phyloP scores from a whole-genome alignment of 2,329 filamentous ascomycete genomes.

The Cytospora schulzeri region DNA sequence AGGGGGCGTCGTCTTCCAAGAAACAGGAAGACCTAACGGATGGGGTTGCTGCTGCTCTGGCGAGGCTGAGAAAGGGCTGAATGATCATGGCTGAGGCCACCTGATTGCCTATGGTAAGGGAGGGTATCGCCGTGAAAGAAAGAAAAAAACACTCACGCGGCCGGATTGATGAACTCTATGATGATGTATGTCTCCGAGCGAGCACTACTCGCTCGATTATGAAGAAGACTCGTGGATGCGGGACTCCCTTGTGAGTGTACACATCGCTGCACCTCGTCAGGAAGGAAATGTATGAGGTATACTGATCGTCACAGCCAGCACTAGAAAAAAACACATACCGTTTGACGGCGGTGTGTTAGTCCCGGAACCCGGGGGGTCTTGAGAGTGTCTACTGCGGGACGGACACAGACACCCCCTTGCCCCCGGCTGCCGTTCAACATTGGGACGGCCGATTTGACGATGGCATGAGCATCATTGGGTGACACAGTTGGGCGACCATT shows the following conservation, averaged over 20 bases:
- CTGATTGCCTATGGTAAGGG: neutral
- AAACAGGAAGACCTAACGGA: constrained; percentile 52
- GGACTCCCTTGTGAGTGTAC: neutral
- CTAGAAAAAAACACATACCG: neutral
- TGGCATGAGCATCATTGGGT: neutral
- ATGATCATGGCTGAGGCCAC: neutral
- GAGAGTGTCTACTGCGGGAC: neutral
- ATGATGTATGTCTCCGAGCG: neutral
- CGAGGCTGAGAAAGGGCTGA: constrained; percentile 54
- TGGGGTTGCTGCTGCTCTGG: constrained; percentile 63
- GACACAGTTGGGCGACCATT: neutral
- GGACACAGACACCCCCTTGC: constrained; percentile 4
- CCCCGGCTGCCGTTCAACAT: no score
- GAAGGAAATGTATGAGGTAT: neutral
- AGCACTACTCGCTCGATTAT: neutral
- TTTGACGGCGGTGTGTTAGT: neutral
- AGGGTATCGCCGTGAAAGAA: no score
- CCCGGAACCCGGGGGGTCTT: neutral
- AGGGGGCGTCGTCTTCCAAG: constrained; percentile 18
- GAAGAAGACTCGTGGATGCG: neutral
- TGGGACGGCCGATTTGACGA: neutral
- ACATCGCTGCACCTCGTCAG: neutral
- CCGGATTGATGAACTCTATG: no score
- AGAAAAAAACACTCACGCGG: no score
- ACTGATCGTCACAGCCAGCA: neutral